Conservation (phyloP, 2,329 filamentous ascomycete genomes). For the Epichloe festucae region DNA sequence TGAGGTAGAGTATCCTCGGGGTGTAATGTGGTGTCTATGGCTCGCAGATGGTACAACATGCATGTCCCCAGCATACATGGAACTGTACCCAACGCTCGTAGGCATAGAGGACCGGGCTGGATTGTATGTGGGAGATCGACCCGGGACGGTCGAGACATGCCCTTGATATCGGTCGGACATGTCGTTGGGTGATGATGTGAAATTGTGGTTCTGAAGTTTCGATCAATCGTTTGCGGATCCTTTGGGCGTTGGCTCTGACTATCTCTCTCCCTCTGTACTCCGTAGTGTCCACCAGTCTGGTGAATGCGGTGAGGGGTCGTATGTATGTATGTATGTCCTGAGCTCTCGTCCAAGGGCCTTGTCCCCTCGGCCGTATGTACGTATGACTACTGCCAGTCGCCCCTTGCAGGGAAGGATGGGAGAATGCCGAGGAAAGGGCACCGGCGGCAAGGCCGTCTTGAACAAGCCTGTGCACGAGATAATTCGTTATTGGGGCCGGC, state of each 20-base stretch:
- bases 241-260: background rate
- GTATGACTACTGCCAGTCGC: background rate
- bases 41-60: conserved; percentile 36
- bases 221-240: too few species aligned
- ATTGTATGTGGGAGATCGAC: conserved; percentile 31
- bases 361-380: background rate
- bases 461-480: background rate
- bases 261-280: too few species aligned
- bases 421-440: background rate
- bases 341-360: background rate
- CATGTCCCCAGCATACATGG: conserved; percentile 39
- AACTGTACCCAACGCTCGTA: conserved; percentile 34
- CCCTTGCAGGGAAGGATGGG: background rate
- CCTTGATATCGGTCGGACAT: conserved; percentile 37
- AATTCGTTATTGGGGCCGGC: background rate
- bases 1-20: conserved; percentile 21
- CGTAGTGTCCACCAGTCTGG: background rate
- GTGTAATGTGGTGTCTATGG: conserved; percentile 21
- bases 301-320: background rate
- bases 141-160: conserved; percentile 22
- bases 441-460: background rate
- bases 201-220: background rate
- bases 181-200: conserved; percentile 6
- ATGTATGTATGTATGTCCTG: background rate
- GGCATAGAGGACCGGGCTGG: conserved; percentile 43